phyloP scores from a whole-genome alignment of 2,329 filamentous ascomycete genomes.

The Botrytis deweyae region DNA sequence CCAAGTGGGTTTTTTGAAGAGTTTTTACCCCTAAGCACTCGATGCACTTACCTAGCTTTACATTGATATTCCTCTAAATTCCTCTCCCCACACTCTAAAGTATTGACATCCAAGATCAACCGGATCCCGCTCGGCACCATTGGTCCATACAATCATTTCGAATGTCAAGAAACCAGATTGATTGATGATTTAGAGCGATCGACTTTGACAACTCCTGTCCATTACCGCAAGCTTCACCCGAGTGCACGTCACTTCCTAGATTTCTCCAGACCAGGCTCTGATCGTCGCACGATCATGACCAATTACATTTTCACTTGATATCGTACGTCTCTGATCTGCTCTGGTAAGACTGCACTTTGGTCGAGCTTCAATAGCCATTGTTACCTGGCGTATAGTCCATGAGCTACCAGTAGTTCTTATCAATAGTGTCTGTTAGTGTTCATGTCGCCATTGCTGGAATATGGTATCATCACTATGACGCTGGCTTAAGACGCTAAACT shows the following conservation, averaged over 20 bases:
- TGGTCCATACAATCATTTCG: neutral
- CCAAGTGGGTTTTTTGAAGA: neutral
- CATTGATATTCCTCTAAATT: neutral
- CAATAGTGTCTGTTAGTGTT: neutral
- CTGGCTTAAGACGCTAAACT: neutral
- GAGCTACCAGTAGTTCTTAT: neutral
- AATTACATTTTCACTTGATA: neutral
- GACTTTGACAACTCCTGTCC: neutral
- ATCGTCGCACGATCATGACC: neutral
- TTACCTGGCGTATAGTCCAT: neutral
- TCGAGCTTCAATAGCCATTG: neutral
- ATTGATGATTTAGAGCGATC: neutral
- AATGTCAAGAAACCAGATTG: neutral
- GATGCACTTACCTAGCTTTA: neutral
- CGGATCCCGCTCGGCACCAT: neutral
- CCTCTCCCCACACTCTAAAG: neutral
- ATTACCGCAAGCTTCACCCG: neutral
- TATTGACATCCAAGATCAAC: neutral
- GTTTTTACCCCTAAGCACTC: neutral
- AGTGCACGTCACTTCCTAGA: neutral
- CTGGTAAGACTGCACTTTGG: neutral
- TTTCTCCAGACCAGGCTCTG: neutral
- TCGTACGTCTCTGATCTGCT: neutral
- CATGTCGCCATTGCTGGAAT: neutral
- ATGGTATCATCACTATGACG: neutral